Evolutionary conservation across 2,329 filamentous ascomycete genomes (phyloP).

Genomic region (Didymosphaeria variabile): DNA sequence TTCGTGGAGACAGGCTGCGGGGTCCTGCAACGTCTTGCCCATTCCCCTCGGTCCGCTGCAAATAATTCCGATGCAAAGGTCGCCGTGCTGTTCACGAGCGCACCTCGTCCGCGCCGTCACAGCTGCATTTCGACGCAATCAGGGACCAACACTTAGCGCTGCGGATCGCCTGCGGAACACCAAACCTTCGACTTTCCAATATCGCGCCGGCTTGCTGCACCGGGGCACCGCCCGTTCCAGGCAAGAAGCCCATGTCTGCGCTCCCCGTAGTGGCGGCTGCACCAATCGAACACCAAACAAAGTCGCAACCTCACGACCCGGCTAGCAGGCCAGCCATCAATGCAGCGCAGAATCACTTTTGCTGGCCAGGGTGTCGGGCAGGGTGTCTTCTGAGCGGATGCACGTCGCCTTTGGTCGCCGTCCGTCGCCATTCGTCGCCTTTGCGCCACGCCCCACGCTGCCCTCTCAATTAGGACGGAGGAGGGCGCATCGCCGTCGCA

Average conservation of each 20-base stretch:
- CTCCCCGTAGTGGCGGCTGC: neutral
- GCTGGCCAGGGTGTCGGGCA: neutral
- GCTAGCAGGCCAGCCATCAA: constrained; percentile 2
- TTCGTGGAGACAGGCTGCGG: constrained; percentile 3
- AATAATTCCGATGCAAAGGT: neutral
- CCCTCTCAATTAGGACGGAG: constrained; percentile 9
- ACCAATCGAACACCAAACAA: neutral
- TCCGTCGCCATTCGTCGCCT: neutral
- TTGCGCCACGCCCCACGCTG: constrained; percentile 1
- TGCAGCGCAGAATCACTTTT: neutral
- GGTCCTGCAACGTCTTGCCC: constrained; percentile 1
- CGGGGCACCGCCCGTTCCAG: constrained; percentile 3
- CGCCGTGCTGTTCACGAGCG: neutral
- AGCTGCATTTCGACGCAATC: neutral
- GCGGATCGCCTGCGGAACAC: constrained; percentile 10
- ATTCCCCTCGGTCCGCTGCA: constrained; percentile 4
- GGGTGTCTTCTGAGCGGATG: neutral
- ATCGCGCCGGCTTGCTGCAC: constrained; percentile 7
- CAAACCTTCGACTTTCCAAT: constrained; percentile 8
- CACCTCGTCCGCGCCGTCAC: neutral
- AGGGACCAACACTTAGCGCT: constrained; percentile 8
- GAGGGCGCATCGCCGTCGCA: neutral
- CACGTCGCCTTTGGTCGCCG: constrained; percentile 1
- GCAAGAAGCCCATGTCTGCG: neutral
- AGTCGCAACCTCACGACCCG: neutral